Evolutionary conservation across 345 rosid species (phyloP), one percentile per base, ranked within the genome.

Genomic region (Dipteronia dyeriana): DNA sequence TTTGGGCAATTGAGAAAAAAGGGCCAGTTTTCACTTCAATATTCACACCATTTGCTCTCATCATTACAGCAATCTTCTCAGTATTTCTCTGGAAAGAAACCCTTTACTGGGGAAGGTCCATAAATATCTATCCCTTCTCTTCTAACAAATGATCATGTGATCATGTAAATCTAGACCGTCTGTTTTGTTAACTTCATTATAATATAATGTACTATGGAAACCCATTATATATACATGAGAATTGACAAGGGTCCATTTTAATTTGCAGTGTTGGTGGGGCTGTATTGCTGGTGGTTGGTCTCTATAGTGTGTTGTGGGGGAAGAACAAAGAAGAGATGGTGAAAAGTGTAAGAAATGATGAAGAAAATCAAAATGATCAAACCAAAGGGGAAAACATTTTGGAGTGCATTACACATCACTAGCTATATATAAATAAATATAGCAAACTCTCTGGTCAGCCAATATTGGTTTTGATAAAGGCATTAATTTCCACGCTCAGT

Each of bases 231-330:
- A 16, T 34, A 34, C 1, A 8, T 65, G 68, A 65, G 17, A 19
- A 34, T 19, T 62, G 45, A 62, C 69, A 25, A 54, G 29, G 23
- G 7, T 74, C 26, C 16, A n/a, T 31, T 64, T 65, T 7, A 41
- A 7, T 23, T 62, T 60, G 82, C 95, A 95, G 97, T 68, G 82
- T 87, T 80, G 87, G 88, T 75, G 98, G 93, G 63, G 93, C 86
- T n/a, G 71, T 84, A 43, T 75, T 95, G 82, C 79, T 95, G 85
- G 95, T 93, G 82, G 79, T 83, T 59, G 97, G 97, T 57, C 94
- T 95, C 57, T 91, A 93, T 78, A 71, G 84, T 79, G 94, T 92
- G 34, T 51, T 95, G 20, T 95, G 97, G 98, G 98, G 95, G 64
- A 93, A 93, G 85, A 86, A 81, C 78, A 87, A 79, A 79, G 91